Evolutionary conservation across 768 basidiomycete species (phyloP).

Genomic region (Phallus indusiatus): DNA sequence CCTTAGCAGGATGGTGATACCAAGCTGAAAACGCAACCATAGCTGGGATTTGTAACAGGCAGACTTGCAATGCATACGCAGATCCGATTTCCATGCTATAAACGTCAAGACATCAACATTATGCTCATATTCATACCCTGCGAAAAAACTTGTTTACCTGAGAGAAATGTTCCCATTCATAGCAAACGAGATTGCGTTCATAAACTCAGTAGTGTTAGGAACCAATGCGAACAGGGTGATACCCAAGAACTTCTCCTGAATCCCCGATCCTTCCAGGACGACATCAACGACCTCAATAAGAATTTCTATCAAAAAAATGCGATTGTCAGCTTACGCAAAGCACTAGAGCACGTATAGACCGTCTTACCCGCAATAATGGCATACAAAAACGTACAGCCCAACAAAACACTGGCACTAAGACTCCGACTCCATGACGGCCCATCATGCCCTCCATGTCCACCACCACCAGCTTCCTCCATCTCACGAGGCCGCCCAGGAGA

Average conservation of each 20-base stretch:
- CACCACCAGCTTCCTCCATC: constrained; percentile 38
- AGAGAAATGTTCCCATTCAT: constrained; percentile 94
- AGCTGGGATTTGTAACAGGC: constrained; percentile 92
- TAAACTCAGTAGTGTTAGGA: constrained; percentile 98
- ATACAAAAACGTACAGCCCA: constrained; percentile 87
- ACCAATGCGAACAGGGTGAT: constrained; percentile 95
- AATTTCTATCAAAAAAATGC: constrained; percentile 50
- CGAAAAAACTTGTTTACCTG: constrained; percentile 19
- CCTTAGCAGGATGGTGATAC: constrained; percentile 50
- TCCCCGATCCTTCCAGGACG: constrained; percentile 79
- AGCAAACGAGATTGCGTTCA: constrained; percentile 98
- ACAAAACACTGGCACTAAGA: constrained; percentile 80
- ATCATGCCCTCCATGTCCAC: constrained; percentile 77
- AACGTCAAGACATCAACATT: not conserved
- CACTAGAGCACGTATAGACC: constrained; percentile 20
- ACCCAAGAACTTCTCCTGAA: constrained; percentile 96
- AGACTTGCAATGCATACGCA: constrained; percentile 97
- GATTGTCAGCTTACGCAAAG: constrained; percentile 2
- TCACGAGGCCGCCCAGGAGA: constrained; percentile 38
- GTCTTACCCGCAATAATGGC: constrained; percentile 83
- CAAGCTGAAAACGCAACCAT: constrained; percentile 99
- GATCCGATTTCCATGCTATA: constrained; percentile 98
- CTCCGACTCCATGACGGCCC: constrained; percentile 93
- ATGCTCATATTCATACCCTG: not conserved
- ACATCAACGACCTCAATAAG: constrained; percentile 94